These are phyloP conservation scores for Infundibulicybe gibba DNA, from an alignment of 768 basidiomycete species.

Conservation along the genomic window DNA sequence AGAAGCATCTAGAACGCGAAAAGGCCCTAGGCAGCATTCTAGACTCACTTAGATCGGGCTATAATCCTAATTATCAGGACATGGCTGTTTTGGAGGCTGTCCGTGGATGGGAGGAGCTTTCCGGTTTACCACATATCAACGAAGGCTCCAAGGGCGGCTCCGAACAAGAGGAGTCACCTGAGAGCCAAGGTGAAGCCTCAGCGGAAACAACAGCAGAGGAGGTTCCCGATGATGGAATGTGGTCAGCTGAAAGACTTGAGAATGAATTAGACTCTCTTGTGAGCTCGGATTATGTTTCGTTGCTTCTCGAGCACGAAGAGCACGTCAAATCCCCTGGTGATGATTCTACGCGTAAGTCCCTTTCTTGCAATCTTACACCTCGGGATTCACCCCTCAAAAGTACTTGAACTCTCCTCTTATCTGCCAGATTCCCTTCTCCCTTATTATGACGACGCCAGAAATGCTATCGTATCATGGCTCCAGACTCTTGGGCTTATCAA, in stretches of 20 bases:
- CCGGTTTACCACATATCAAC: conserved; percentile 68
- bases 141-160: conserved; percentile 46
- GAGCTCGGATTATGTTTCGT: conserved; percentile 63
- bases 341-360: conserved; percentile 52
- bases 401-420: conserved; percentile 77
- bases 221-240: conserved; percentile 53
- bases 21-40: conserved; percentile 81
- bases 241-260: conserved; percentile 58
- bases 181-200: conserved; percentile 26
- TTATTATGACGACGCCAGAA: conserved; percentile 65
- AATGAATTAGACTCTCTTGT: conserved; percentile 54
- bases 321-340: conserved; percentile 48
- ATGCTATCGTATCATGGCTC: conserved; percentile 59
- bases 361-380: background rate
- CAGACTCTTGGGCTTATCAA: conserved; percentile 57
- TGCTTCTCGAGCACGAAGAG: conserved; percentile 78
- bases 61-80: conserved; percentile 99
- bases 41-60: conserved; percentile 72
- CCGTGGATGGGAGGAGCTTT: conserved; percentile 83
- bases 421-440: conserved; percentile 80
- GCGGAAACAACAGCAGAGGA: conserved; percentile 37
- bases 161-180: conserved; percentile 15
- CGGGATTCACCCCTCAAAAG: conserved; percentile 33
- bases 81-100: conserved; percentile 99
- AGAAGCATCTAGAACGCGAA: conserved; percentile 72